Percentiles rank a stretch among this genome's conserved stretches.
These are phyloP conservation scores for Trichoderma aggressivum DNA, from an alignment of 2,329 filamentous ascomycete species.

Conservation along the genomic window DNA sequence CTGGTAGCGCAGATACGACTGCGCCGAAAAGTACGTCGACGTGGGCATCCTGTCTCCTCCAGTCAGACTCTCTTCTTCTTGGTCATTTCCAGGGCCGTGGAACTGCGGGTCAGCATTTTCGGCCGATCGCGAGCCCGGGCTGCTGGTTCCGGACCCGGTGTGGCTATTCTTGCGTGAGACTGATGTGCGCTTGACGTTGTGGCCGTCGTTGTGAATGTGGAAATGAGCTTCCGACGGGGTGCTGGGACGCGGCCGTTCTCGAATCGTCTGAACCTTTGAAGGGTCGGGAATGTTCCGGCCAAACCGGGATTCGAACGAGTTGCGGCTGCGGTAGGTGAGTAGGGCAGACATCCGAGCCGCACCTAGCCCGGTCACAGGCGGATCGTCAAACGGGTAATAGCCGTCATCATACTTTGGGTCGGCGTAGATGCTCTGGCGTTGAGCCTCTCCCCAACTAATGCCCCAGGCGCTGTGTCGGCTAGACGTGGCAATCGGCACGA, in stretches of 20 bases:
- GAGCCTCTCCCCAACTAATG: slow-evolving; percentile 86
- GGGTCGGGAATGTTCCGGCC: slow-evolving; percentile 89
- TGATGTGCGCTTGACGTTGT: slow-evolving; percentile 56
- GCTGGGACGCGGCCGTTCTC: slow-evolving; percentile 57
- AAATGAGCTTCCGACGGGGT: slow-evolving; percentile 71
- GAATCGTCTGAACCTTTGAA: slow-evolving; percentile 77
- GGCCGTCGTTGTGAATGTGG: slow-evolving; percentile 79
- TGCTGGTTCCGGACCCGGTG: slow-evolving; percentile 30
- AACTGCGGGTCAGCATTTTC: slow-evolving; percentile 60
- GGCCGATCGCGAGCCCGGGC: slow-evolving; percentile 24
- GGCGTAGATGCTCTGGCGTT: slow-evolving; percentile 91
- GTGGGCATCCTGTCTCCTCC: slow-evolving; percentile 52
- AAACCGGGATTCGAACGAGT: slow-evolving; percentile 95
- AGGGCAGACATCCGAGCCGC: slow-evolving; percentile 96
- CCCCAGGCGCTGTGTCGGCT: slow-evolving; percentile 85
- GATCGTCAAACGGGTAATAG: slow-evolving; percentile 85
- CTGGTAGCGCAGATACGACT: slow-evolving; percentile 96
- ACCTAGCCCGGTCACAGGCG: slow-evolving; percentile 80
- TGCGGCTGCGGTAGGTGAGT: slow-evolving; percentile 90
- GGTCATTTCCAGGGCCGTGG: slow-evolving; percentile 52
- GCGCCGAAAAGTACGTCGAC: slow-evolving; percentile 93
- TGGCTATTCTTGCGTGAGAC: slow-evolving; percentile 48
- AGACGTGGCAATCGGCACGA: slow-evolving; percentile 82
- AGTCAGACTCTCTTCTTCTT: slow-evolving; percentile 43
- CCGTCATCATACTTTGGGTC: slow-evolving; percentile 98